Evolutionary conservation across 208 protist species (phyloP).

Genomic region (Leishmania tropica): DNA sequence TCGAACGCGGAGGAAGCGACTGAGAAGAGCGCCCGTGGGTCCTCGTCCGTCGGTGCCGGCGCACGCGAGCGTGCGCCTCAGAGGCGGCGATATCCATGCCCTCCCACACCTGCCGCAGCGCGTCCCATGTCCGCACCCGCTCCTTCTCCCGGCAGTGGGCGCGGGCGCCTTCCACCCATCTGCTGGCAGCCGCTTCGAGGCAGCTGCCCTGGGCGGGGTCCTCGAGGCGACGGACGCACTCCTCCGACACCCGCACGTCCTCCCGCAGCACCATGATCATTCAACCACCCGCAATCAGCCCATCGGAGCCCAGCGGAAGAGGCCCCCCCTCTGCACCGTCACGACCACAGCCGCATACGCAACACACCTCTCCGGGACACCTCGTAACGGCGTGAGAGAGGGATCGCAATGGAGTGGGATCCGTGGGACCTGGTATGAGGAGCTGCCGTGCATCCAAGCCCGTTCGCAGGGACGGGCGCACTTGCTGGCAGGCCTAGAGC

Average conservation of each 20-base stretch:
- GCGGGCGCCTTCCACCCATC: too few relatives aligned
- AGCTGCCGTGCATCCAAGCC: too few relatives aligned
- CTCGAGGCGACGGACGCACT: too few relatives aligned
- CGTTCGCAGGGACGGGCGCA: background rate
- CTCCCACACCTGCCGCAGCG: too few relatives aligned
- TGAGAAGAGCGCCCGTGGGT: background rate
- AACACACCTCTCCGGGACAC: background rate
- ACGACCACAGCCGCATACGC: background rate
- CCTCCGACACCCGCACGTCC: too few relatives aligned
- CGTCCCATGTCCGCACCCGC: too few relatives aligned
- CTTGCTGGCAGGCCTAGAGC: background rate
- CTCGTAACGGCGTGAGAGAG: background rate
- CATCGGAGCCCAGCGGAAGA: too few relatives aligned
- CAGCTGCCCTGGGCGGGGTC: too few relatives aligned
- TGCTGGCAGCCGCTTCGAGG: background rate
- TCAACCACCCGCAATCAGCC: too few relatives aligned
- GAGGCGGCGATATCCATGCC: background rate
- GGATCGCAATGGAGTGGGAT: background rate
- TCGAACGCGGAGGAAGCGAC: background rate
- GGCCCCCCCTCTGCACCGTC: background rate
- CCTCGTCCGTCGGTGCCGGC: background rate
- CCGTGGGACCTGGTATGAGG: background rate
- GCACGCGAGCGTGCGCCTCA: background rate
- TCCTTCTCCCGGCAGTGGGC: too few relatives aligned
- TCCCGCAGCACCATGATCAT: too few relatives aligned